These are phyloP conservation scores for Epithele typhae DNA, from an alignment of 768 basidiomycete genomes.

Conservation along the genomic window DNA sequence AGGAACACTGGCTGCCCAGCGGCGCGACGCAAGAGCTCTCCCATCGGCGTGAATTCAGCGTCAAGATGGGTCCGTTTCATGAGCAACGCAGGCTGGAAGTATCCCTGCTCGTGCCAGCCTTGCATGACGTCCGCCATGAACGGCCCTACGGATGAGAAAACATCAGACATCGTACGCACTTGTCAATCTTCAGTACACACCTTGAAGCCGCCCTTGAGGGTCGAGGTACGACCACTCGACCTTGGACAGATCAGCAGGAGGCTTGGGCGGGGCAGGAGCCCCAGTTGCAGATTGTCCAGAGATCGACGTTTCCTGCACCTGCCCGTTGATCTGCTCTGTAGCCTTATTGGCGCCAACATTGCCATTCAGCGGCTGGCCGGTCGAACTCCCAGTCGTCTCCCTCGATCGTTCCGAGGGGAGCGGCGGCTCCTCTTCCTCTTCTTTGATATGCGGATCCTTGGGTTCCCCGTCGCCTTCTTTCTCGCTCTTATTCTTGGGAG, in stretches of 20 bases:
- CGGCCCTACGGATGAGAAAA: conserved; percentile 52
- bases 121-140: conserved; percentile 90
- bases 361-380: neutral
- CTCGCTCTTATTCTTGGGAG: conserved; percentile 32
- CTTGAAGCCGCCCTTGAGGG: conserved; percentile 89
- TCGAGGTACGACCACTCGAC: conserved; percentile 93
- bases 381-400: neutral
- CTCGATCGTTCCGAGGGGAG: conserved; percentile 1
- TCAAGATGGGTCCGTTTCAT: conserved; percentile 80
- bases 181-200: conserved; percentile 34
- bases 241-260: conserved; percentile 42
- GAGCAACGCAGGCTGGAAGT: conserved; percentile 77
- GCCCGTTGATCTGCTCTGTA: conserved; percentile 1
- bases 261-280: conserved; percentile 13
- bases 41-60: conserved; percentile 61
- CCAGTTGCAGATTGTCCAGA: conserved; percentile 19
- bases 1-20: conserved; percentile 62
- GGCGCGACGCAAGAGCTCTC: conserved; percentile 50
- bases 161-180: conserved; percentile 2
- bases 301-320: neutral
- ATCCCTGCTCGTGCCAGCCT: conserved; percentile 89
- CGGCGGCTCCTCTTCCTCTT: conserved; percentile 46
- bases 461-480: conserved; percentile 38
- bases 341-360: neutral
- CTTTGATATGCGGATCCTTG: conserved; percentile 49